Evolutionary conservation across 768 basidiomycete genomes (phyloP), one percentile per base, ranked within the genome.

Genomic region (Tulasnella sp.): DNA sequence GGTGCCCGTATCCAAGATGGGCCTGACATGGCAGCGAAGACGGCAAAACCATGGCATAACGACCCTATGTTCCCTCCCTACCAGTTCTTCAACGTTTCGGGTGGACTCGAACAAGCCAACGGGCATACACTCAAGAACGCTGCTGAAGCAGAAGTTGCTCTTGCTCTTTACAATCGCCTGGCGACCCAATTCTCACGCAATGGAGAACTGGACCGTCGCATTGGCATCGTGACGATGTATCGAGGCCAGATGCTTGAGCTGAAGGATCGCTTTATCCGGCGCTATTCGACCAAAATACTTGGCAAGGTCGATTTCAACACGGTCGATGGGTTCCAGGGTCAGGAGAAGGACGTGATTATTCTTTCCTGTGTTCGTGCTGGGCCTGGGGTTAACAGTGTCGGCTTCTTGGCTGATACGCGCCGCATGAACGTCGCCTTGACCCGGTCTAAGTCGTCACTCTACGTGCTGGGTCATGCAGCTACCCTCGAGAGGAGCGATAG

Each of bases 381-480:
- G 4, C 82, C 87, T 15, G 83, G 85, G n/a, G 68, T 90, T 17
- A 76, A 78, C 57, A 79, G 73, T 0, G 80, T 98, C 54, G 96
- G 96, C 58, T 98, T 98, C 74, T 76, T 98, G 64, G 77, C 81
- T 81, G 86, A 94, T 68, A 68, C 75, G 19, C 82, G 93, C 41
- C 83, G 94, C 41, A 94, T 98, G 87, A 98, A 99, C 68, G 94
- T 99, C n/a, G 93, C 93, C 27, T 71, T 99, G 23, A 99, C 94
- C n/a, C 82, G 96, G 63, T 90, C 94, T 2, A 87, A 85, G 64
- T 90, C 90, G 6, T 96, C 94, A 8, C 71, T 99, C 2, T 99
- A 92, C 68, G 82, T 99, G 55, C 75, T 99, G 29, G 96, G 96
- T 6, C 83, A 98, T 68, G 84, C 83, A 11, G 73, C 88, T 6